These are phyloP conservation scores for Cyberlindnera petersonii DNA, from an alignment of 805 yeast genomes.

Conservation along the genomic window DNA sequence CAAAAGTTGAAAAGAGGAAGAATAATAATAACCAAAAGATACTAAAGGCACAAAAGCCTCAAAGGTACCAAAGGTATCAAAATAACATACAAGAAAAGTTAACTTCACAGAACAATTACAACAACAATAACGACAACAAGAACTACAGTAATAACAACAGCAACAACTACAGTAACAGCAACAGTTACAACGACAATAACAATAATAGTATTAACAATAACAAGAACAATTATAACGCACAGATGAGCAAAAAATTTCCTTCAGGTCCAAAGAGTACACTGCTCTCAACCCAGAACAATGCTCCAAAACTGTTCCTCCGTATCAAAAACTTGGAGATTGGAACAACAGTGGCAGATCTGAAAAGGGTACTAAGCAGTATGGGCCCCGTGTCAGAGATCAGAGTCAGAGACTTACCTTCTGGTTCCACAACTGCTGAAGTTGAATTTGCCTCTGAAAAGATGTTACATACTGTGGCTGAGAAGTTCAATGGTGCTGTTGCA, in stretches of 20 bases:
- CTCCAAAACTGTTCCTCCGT: slow-evolving; percentile 26
- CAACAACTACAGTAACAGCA: too few relatives aligned
- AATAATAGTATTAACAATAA: too few relatives aligned
- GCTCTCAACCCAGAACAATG: slow-evolving; percentile 23
- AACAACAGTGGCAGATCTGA: slow-evolving; percentile 30
- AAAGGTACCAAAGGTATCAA: not conserved
- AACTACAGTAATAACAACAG: too few relatives aligned
- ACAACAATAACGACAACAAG: too few relatives aligned
- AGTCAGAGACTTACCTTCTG: slow-evolving; percentile 35
- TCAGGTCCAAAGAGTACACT: not conserved
- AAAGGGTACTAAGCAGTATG: slow-evolving; percentile 25
- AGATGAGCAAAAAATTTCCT: not conserved
- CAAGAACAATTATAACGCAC: too few relatives aligned
- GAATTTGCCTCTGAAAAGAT: slow-evolving; percentile 28
- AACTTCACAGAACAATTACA: too few relatives aligned
- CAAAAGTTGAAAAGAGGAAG: slow-evolving; percentile 2
- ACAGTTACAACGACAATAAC: too few relatives aligned
- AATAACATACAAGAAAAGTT: not conserved
- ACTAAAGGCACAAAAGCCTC: not conserved
- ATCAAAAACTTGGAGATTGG: slow-evolving; percentile 31
- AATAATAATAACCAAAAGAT: slow-evolving; percentile 1
- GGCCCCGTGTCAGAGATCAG: slow-evolving; percentile 20
- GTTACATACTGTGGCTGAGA: slow-evolving; percentile 29
- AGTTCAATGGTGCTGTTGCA: slow-evolving; percentile 42
- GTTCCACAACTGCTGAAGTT: slow-evolving; percentile 38